These are phyloP conservation scores for Uronychia setigera DNA, from an alignment of 73 alveolate species.

Conservation along the genomic window DNA sequence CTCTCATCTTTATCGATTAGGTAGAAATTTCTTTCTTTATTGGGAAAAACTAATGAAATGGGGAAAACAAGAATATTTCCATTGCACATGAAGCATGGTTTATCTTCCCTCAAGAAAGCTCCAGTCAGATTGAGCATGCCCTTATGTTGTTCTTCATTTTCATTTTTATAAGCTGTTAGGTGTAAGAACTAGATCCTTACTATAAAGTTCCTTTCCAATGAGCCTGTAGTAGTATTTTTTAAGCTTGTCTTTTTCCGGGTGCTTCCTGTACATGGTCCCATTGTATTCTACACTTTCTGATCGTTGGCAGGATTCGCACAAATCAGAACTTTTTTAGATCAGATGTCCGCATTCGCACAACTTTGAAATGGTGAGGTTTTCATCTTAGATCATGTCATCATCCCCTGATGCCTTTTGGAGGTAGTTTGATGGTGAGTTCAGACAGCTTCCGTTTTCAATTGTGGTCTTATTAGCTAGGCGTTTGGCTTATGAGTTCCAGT, in stretches of 20 bases:
- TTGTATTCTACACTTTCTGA: slow-evolving; percentile 22
- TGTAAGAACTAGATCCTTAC: slow-evolving; percentile 18
- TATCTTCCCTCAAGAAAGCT: slow-evolving; percentile 36
- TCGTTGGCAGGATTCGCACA: neutral
- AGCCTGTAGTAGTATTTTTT: slow-evolving; percentile 37
- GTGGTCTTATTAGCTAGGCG: neutral
- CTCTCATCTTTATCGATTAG: slow-evolving; percentile 36
- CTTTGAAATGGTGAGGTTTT: neutral
- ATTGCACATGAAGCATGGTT: slow-evolving; percentile 16
- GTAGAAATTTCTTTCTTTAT: slow-evolving; percentile 52
- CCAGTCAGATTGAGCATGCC: slow-evolving; percentile 54
- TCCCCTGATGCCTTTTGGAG: neutral
- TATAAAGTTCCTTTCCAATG: slow-evolving; percentile 51
- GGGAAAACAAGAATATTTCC: slow-evolving; percentile 28
- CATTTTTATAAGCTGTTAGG: slow-evolving; percentile 18
- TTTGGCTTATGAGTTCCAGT: neutral
- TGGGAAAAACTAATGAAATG: slow-evolving; percentile 48
- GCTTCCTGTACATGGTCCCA: slow-evolving; percentile 46
- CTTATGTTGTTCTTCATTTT: slow-evolving; percentile 56
- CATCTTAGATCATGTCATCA: neutral
- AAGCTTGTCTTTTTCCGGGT: slow-evolving; percentile 53
- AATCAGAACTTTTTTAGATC: neutral
- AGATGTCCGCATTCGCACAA: neutral
- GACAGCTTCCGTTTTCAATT: neutral
- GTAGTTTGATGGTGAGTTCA: neutral